Percentiles rank a stretch among this genome's conserved stretches.
Evolutionary conservation across 495 filamentous ascomycete species (phyloP).

Genomic region (Penicillium daleae): DNA sequence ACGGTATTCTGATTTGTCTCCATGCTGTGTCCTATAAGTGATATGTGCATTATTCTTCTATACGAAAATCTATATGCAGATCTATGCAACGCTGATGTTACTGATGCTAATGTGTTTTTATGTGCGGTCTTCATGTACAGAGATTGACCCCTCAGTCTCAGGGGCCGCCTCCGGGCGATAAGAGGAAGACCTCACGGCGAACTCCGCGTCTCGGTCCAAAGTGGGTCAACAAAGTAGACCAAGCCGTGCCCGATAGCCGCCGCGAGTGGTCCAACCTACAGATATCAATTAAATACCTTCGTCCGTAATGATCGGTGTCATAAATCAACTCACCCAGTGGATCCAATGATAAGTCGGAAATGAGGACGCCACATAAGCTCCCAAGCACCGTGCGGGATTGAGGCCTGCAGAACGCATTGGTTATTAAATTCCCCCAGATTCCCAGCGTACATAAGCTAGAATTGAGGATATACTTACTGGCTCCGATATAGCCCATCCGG

Average conservation of each 20-base stretch:
- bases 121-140: constrained; percentile 4
- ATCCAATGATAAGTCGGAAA: constrained; percentile 43
- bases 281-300: constrained; percentile 11
- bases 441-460: neutral
- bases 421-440: constrained; percentile 10
- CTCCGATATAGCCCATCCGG: constrained; percentile 49
- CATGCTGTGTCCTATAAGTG: neutral
- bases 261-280: constrained; percentile 35
- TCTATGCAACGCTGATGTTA: neutral
- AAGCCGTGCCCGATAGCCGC: neutral
- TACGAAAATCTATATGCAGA: neutral
- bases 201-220: constrained; percentile 31
- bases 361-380: constrained; percentile 33
- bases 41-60: neutral
- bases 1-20: too few relatives aligned
- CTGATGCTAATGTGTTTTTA: neutral
- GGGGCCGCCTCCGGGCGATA: constrained; percentile 10
- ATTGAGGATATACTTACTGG: constrained; percentile 38
- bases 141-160: neutral
- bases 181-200: constrained; percentile 15
- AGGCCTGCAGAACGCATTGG: constrained; percentile 26
- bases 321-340: constrained; percentile 35
- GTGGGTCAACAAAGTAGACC: constrained; percentile 26
- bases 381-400: constrained; percentile 41
- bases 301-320: neutral